Conservation (phyloP, 495 filamentous ascomycete species). For the Astrothelium subdiscretum region DNA sequence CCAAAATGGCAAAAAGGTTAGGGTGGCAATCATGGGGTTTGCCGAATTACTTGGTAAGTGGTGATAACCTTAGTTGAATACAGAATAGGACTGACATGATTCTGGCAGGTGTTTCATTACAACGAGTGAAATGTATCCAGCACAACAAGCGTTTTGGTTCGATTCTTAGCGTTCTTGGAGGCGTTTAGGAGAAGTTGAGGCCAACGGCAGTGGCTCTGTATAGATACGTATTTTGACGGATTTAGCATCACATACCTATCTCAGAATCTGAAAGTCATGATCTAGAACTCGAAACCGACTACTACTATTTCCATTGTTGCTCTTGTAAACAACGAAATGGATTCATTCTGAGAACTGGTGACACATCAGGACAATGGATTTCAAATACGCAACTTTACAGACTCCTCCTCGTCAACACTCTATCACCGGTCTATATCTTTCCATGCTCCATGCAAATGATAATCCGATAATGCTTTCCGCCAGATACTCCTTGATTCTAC, state of each 20-base stretch:
- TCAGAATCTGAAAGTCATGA: neutral
- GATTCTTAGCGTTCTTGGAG: neutral
- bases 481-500: too few relatives aligned
- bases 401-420: too few relatives aligned
- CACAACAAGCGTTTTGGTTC: neutral
- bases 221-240: neutral
- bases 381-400: too few relatives aligned
- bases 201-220: neutral
- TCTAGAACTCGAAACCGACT: neutral
- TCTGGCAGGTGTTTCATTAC: conserved; percentile 22
- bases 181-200: neutral
- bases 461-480: too few relatives aligned
- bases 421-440: too few relatives aligned
- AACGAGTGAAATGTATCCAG: conserved; percentile 13
- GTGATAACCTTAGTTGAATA: neutral
- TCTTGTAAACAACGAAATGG: neutral
- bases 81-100: neutral
- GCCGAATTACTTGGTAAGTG: conserved; percentile 88
- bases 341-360: neutral
- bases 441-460: too few relatives aligned
- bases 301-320: neutral
- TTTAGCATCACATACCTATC: neutral
- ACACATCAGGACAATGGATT: too few relatives aligned
- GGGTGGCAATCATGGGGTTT: conserved; percentile 75
- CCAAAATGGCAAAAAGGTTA: conserved; percentile 85